These are phyloP conservation scores for Leccinum ochraceum DNA, from an alignment of 768 basidiomycete species.

Conservation along the genomic window DNA sequence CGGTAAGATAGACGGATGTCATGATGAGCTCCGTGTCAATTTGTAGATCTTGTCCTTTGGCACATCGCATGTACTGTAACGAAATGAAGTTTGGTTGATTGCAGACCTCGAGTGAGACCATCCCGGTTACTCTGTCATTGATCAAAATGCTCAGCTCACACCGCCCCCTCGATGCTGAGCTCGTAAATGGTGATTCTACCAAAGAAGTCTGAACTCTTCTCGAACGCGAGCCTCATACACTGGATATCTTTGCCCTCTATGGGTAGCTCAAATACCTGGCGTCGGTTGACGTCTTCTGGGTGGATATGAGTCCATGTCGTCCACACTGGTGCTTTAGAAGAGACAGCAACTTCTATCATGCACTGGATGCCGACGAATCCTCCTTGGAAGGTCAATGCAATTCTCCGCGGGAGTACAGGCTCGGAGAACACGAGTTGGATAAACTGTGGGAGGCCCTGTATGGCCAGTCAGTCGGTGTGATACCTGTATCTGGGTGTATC, in stretches of 20 bases:
- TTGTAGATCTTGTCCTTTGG: slow-evolving; percentile 17
- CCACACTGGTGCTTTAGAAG: slow-evolving; percentile 47
- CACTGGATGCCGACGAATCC: slow-evolving; percentile 80
- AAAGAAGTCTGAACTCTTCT: slow-evolving; percentile 84
- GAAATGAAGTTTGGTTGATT: slow-evolving; percentile 31
- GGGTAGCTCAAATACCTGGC: slow-evolving; percentile 63
- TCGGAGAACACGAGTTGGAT: slow-evolving; percentile 61
- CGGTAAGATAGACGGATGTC: not conserved
- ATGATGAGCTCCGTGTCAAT: slow-evolving; percentile 6
- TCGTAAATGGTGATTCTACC: slow-evolving; percentile 79
- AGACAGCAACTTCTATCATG: slow-evolving; percentile 42
- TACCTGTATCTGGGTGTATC: slow-evolving; percentile 6
- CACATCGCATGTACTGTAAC: slow-evolving; percentile 16
- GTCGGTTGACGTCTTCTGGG: slow-evolving; percentile 78
- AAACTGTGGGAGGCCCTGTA: slow-evolving; percentile 76
- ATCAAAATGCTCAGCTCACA: not conserved
- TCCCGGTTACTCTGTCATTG: not conserved
- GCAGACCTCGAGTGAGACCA: slow-evolving; percentile 15
- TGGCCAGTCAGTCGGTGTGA: slow-evolving; percentile 9
- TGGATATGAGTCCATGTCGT: slow-evolving; percentile 54
- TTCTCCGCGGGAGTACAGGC: slow-evolving; percentile 53
- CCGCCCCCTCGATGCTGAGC: slow-evolving; percentile 38
- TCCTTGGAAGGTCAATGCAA: slow-evolving; percentile 78
- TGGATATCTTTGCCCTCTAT: slow-evolving; percentile 31
- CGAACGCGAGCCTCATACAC: slow-evolving; percentile 67